Base-by-base conservation (phyloP, 2,329 filamentous ascomycete genomes). In the Aspergillus ibericus region DNA sequence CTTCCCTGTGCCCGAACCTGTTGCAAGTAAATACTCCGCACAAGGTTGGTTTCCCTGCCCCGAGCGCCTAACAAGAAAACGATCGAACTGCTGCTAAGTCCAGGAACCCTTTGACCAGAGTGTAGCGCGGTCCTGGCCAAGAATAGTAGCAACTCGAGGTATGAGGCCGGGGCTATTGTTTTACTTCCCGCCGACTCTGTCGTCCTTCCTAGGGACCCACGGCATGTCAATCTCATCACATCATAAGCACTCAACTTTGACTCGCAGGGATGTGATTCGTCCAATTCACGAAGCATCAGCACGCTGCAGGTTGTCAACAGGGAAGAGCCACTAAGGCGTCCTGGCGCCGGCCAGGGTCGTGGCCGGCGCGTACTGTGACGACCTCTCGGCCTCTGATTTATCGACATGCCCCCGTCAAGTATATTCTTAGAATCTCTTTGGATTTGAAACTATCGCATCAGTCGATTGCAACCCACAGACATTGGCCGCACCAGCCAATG, bases 341-440 rank as follows among this genome's bases (percentile, higher is more conserved):
- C 56, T 63, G 63, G 63, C 69, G 68, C 69, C 61, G 63, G 60
- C 56, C 48, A 62, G 56, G 53, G 51, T 47, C 52, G 34, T 40
- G 38, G 50, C 59, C 65, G 63, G 69, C 69, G 67, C 69, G 62
- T 70, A 70, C 67, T 68, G 64, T 59, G 59, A 63, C 62, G 57
- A 61, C 48, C 56, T 56, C 34, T 50, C 51, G 51, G 35, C 55
- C 60, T 55, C 55, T 53, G 22, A 36, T 44, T 52, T 59, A 59
- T 53, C 58, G 40, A 53, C 57, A 47, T 42, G 7, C 12, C 3
- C 29, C 32, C 29, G 36, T 36, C 16, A 34, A 35, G 53, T 46
- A 47, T 63, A 63, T 64, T 64, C 66, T 69, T 68, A 70, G 66
- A 68, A 69, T 61, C 59, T 52, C 40, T 46, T 46, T 29, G 50